Base-by-base conservation (phyloP, 306 rosid species). In the Vachellia pachyceras region DNA sequence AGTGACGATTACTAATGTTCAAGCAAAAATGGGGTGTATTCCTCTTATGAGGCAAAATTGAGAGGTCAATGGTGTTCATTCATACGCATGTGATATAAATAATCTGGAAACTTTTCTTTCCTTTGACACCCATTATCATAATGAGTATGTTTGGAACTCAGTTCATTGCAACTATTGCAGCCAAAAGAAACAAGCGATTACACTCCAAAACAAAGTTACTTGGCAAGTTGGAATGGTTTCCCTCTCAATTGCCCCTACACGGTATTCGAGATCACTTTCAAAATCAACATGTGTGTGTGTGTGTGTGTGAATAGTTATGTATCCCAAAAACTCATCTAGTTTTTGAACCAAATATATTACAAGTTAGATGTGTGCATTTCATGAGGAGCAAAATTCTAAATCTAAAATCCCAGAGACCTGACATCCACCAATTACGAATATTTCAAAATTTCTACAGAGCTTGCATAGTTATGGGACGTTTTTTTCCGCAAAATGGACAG, bases 381-480 rank as follows among this genome's bases (percentile, higher is more conserved):
- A 15, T 0, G 2, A 36, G 70, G 70, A 64, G 18, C 70, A 13
- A 64, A 13, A 64, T 35, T 64, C 12, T 64, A 11, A 36, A 15
- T 64, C 70, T 36, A 64, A 64, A 64, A 64, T 36, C 70, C 70
- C 42, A 29, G 33, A 64, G 5, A 63, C 41, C 14, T 61, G 8
- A 61, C 41, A 33, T 29, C 41, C 41, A 13, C 6, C 7, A 63
- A 29, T 11, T 33, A 33, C 15, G 69, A 35, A 7, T 64, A 75
- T 80, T 64, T 49, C 61, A 44, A 45, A 79, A 49, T 71, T 76
- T 41, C 15, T 76, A 55, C 78, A 72, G 73, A 77, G 33, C 33
- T 52, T 39, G 35, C 55, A 13, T 75, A 23, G 7, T 54, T 55
- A 36, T 55, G 7, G 35, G 55, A 25, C 25, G 63, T 68, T 52